Base-by-base conservation (phyloP, 139 green algal genomes). In the Ulvella scutata region DNA sequence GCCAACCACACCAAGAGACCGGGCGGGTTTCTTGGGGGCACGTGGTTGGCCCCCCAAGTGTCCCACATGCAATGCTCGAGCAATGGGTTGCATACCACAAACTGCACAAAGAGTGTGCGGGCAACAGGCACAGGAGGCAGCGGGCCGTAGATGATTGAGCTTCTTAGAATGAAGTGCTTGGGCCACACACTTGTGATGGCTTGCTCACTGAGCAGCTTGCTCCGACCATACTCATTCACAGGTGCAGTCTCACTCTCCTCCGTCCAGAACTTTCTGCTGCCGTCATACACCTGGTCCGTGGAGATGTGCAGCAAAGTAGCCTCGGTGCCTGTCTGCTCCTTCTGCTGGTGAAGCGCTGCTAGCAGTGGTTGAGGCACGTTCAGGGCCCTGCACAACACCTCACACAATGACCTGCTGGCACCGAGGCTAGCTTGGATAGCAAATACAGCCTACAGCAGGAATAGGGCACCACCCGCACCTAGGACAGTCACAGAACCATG, bases 221-320 rank as follows among this genome's bases (percentile, higher is more conserved):
- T 85, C 61, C 61, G 51, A 26, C 90, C 90, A 43, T 96, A 96
- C n/a, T 60, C 83, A 72, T 96, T 96, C 28, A 94, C 82, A 2
- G 89, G 90, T 20, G 62, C 9, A 20, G 72, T 73, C 0, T 59
- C 4, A 26, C 87, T 83, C 7, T 61, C 62, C 72, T 95, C 90
- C 6, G n/a, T 75, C 78, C 83, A 93, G 20, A 59, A 61, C 6
- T 80, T 37, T 0, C 67, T 43, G 74, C 51, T 77, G 72, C 85
- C 85, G 2, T 86, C 80, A 59, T 90, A 91, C 35, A 89, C 83
- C 67, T 95, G 90, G 74, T 94, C 90, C 7, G 90, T 95, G 10
- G 84, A 91, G 20, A 95, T 61, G 78, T 95, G 90, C 2, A 93
- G 78, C 2, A 95, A 78, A 4, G 88, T 33, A 0, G 80, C 79